Evolutionary conservation across 2,329 filamentous ascomycete genomes (phyloP), one percentile per base, ranked within the genome.

Genomic region (Gaeumannomyces sp.): DNA sequence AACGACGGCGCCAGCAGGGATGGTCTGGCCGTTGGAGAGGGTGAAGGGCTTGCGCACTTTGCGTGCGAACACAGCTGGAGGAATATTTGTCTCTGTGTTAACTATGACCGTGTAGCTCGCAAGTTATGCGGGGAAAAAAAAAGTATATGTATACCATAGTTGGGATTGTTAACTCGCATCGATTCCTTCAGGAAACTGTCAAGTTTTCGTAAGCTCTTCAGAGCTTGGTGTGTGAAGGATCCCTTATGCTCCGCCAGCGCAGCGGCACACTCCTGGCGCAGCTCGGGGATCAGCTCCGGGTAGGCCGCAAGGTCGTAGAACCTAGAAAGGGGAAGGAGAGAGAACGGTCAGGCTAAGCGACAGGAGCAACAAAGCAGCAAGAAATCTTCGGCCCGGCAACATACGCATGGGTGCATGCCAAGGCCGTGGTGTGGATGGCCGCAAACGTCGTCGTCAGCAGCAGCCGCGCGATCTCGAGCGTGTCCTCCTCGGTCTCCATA

Each of bases 371-470:
- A n/a, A 2, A 19, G 60, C 35, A 62, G 14, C 35, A 29, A 56
- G 35, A 31, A 7, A 45, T 11, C 10, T 14, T 35, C 8, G 8
- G 13, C 33, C 13, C 6, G 13, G 8, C 11, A 10, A 62, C 35
- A 35, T 29, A 63, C 61, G 61, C 45, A n/a, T 57, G 53, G 1
- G 60, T 58, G 16, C 77, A 67, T 0, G 79, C 75, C 62, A 79
- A 70, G 0, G 78, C 77, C 0, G 80, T 84, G 0, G 81, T 83
- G 64, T 83, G 80, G 29, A 85, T 83, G 38, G 81, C 78, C 0
- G 81, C 80, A 61, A 83, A 79, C 38, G 73, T 77, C 13, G 83
- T 68, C 0, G 72, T 70, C 14, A 83, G 73, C 68, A 82, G 76
- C n/a, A 78, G 71, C 38, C 6, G 38, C 16, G 19, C 16, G 16